Conservation (phyloP, 129 eudicot species). For the Smallanthus sonchifolius region DNA sequence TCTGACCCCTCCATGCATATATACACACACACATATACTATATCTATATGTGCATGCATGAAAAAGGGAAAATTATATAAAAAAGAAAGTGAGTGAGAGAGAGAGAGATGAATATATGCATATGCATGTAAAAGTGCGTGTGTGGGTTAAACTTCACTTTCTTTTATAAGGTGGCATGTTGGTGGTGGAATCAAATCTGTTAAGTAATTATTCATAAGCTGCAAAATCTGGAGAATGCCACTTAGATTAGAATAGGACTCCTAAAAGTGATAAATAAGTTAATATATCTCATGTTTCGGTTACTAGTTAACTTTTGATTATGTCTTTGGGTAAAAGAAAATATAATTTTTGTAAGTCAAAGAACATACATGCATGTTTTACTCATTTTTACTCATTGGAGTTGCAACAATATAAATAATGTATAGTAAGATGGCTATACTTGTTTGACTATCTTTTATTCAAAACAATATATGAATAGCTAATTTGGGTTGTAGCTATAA, state of each 20-base stretch:
- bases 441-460: no score
- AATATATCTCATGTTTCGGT: background rate
- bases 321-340: no score
- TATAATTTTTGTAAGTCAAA: background rate
- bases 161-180: constrained; percentile 33
- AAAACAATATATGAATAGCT: no score
- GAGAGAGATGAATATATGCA: constrained; percentile 2
- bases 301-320: no score
- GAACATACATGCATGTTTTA: background rate
- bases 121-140: constrained; percentile 24
- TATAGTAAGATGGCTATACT: no score
- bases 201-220: constrained; percentile 18
- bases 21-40: background rate
- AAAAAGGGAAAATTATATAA: background rate
- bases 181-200: constrained; percentile 27
- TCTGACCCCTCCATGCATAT: constrained; percentile 25
- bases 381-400: background rate
- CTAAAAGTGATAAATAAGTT: background rate
- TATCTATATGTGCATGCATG: constrained; percentile 22
- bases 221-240: constrained; percentile 15
- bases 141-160: constrained; percentile 23
- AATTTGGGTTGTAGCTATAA: background rate
- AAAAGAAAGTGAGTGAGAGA: constrained; percentile 1
- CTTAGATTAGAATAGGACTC: background rate
- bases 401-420: no score